phyloP scores from a whole-genome alignment of 225 moss, liverwort and hornwort genomes.

The Bryoerythrophyllum caledonicum region DNA sequence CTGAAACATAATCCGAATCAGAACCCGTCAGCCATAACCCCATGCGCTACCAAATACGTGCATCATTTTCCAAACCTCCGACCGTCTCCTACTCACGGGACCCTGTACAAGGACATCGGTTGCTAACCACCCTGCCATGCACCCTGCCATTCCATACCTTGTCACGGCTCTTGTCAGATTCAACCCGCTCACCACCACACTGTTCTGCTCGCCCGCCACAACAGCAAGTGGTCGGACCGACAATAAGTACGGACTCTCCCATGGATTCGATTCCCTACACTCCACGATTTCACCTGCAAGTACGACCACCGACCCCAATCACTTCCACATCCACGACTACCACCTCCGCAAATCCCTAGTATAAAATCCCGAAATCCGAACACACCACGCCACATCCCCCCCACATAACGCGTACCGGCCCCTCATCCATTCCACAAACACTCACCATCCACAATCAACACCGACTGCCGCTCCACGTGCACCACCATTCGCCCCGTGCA shows the following conservation, averaged over 20 bases:
- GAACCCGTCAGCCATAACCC: too few species aligned
- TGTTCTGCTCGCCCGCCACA: conserved; percentile 63
- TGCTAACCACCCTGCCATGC: not conserved
- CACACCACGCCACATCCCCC: not conserved
- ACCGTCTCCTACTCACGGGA: not conserved
- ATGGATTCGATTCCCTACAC: conserved; percentile 30
- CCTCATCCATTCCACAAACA: not conserved
- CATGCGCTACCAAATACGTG: not conserved
- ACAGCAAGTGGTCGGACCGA: conserved; percentile 84
- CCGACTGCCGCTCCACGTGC: conserved; percentile 70
- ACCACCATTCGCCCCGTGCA: conserved; percentile 76
- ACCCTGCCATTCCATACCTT: conserved; percentile 28
- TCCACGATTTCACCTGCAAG: conserved; percentile 59
- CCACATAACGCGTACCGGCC: not conserved
- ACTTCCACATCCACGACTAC: not conserved
- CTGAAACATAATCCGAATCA: too few species aligned
- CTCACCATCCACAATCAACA: conserved; percentile 71
- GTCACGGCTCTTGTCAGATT: conserved; percentile 54
- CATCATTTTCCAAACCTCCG: too few species aligned
- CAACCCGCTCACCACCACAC: conserved; percentile 51
- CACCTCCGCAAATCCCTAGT: not conserved
- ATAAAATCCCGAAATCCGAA: too few species aligned
- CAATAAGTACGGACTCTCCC: conserved; percentile 53
- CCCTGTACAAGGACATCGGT: not conserved
- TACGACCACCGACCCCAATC: not conserved